Conservation (phyloP, 768 basidiomycete genomes). For the Exidia glandulosa region DNA sequence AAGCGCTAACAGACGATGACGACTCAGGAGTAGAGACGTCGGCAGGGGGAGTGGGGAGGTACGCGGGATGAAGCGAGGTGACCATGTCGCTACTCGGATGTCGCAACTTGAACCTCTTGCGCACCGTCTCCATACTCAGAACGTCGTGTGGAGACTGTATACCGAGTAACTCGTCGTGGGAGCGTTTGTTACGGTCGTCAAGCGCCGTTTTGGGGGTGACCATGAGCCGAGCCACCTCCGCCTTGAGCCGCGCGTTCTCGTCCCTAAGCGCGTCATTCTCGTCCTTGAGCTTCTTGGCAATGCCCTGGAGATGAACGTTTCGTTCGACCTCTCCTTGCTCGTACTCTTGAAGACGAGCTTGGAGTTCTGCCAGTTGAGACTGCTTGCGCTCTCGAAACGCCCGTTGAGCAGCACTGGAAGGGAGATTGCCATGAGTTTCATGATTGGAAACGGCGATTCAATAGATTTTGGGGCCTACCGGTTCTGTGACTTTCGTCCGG, state of each 20-base stretch:
- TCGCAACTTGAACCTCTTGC: background rate
- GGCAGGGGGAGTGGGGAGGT: background rate
- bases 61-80: background rate
- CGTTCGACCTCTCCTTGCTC: constrained; percentile 88
- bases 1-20: constrained; percentile 33
- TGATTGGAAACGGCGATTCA: constrained; percentile 1
- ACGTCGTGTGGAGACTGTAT: background rate
- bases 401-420: constrained; percentile 69
- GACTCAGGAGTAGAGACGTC: constrained; percentile 36
- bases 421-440: background rate
- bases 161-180: background rate
- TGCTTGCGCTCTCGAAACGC: constrained; percentile 87
- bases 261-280: constrained; percentile 67
- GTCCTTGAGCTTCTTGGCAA: constrained; percentile 76
- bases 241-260: constrained; percentile 54
- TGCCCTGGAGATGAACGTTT: constrained; percentile 70
- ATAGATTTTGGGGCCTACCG: background rate
- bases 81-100: background rate
- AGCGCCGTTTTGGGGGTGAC: background rate
- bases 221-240: constrained; percentile 20
- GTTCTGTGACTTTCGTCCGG: background rate
- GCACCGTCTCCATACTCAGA: background rate
- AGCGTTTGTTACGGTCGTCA: constrained; percentile 3
- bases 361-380: constrained; percentile 76
- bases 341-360: constrained; percentile 73